These are phyloP conservation scores for Orychophragmus violaceus DNA, from an alignment of 345 rosid species.

Conservation along the genomic window DNA sequence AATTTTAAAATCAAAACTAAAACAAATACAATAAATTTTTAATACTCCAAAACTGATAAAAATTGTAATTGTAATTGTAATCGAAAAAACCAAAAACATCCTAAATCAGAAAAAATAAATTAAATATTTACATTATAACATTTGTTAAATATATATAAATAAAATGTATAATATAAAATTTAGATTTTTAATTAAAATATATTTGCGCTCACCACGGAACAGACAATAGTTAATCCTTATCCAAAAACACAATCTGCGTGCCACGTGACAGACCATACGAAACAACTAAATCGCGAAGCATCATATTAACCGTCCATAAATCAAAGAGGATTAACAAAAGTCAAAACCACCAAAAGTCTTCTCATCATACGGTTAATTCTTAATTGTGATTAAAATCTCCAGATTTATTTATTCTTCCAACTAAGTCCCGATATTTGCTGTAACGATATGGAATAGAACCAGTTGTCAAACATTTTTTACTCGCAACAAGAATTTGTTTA, in stretches of 20 bases:
- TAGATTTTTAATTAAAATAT: no score
- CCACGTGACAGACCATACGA: background rate
- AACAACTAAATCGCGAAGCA: background rate
- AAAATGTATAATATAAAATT: no score
- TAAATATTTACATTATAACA: no score
- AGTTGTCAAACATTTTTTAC: background rate
- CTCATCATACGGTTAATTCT: background rate
- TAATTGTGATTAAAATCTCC: background rate
- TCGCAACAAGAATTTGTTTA: constrained; percentile 19
- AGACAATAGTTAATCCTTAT: no score
- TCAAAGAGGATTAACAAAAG: background rate
- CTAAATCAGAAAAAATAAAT: no score
- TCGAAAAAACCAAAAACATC: no score
- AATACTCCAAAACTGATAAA: no score
- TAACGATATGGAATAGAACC: constrained; percentile 12
- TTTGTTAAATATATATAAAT: no score
- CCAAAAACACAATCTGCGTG: background rate
- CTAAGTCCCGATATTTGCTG: constrained; percentile 18
- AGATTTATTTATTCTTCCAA: constrained; percentile 7
- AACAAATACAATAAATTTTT: no score
- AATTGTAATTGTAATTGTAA: no score
- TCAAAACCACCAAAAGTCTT: background rate
- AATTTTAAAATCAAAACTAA: no score
- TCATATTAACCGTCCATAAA: background rate
- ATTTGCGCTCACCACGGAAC: no score